A percentile compares a stretch with the other conserved stretches of the same genome.
These are phyloP conservation scores for Echium plantagineum DNA, from an alignment of 257 asterid species.

Conservation along the genomic window DNA sequence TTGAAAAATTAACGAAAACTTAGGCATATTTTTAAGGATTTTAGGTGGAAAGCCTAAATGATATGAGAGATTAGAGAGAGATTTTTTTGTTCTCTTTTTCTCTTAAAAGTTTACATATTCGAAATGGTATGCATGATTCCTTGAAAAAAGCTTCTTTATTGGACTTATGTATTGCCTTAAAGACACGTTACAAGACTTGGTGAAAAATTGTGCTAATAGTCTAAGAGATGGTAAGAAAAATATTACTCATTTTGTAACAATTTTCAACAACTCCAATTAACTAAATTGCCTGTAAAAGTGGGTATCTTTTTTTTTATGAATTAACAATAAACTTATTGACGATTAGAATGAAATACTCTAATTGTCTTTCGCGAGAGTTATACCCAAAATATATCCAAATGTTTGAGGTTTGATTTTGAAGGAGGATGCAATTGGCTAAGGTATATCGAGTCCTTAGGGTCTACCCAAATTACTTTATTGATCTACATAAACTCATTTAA, in stretches of 20 bases:
- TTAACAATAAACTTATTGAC: too few relatives aligned
- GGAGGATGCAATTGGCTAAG: too few relatives aligned
- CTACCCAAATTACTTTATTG: too few relatives aligned
- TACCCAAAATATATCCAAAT: too few relatives aligned
- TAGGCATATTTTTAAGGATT: constrained; percentile 10
- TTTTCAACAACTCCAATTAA: background rate
- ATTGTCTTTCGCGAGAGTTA: too few relatives aligned
- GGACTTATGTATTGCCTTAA: constrained; percentile 24
- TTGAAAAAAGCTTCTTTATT: constrained; percentile 5
- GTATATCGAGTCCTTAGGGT: too few relatives aligned
- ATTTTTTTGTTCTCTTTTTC: background rate
- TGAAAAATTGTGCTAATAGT: constrained; percentile 3
- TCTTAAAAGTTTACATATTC: constrained; percentile 11
- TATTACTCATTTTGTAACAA: background rate
- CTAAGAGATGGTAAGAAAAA: background rate
- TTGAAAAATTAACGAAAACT: constrained; percentile 8
- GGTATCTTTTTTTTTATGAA: too few relatives aligned
- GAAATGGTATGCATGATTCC: constrained; percentile 13
- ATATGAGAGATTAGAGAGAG: background rate
- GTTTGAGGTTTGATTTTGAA: too few relatives aligned
- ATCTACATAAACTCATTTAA: too few relatives aligned
- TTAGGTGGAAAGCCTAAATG: background rate
- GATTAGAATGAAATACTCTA: too few relatives aligned
- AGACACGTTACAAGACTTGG: constrained; percentile 25
- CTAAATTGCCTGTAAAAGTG: too few relatives aligned